Conservation (phyloP, 2,329 filamentous ascomycete genomes). For the Phyllosticta citrichinensis region DNA sequence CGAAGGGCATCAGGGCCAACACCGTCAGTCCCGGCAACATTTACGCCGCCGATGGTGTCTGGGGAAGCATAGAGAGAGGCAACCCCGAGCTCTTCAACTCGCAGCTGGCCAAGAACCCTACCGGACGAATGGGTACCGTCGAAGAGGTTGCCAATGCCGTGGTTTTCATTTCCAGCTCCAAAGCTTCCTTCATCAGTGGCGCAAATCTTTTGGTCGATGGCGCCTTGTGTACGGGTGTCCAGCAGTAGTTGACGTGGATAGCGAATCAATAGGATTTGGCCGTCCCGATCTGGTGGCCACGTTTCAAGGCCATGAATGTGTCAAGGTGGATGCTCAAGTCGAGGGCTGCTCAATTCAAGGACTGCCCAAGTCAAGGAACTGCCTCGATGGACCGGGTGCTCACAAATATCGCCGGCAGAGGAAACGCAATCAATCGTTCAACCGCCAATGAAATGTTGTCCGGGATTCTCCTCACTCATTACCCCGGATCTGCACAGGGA, state of each 20-base stretch:
- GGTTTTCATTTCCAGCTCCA: constrained; percentile 13
- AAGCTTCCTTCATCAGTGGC: constrained; percentile 20
- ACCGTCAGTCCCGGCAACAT: constrained; percentile 28
- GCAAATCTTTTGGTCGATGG: constrained; percentile 23
- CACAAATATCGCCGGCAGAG: too few species aligned
- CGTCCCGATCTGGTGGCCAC: too few species aligned
- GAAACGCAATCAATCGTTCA: not conserved
- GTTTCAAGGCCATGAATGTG: too few species aligned
- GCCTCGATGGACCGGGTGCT: too few species aligned
- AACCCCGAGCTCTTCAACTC: constrained; percentile 21
- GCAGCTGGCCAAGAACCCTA: constrained; percentile 15
- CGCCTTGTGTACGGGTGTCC: constrained; percentile 18
- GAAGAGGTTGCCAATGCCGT: not conserved
- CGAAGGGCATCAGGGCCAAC: constrained; percentile 28
- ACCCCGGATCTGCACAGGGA: not conserved
- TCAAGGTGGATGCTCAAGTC: too few species aligned
- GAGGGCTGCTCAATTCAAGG: too few species aligned
- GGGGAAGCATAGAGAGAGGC: constrained; percentile 23
- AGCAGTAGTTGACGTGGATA: constrained; percentile 6
- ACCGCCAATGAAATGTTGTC: not conserved
- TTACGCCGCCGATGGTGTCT: constrained; percentile 28
- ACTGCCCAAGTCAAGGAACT: too few species aligned
- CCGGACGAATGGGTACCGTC: constrained; percentile 13
- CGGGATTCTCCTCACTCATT: not conserved
- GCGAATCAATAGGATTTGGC: too few species aligned